phyloP scores from a whole-genome alignment of 2,329 filamentous ascomycete species.

The Talaromyces sp. region DNA sequence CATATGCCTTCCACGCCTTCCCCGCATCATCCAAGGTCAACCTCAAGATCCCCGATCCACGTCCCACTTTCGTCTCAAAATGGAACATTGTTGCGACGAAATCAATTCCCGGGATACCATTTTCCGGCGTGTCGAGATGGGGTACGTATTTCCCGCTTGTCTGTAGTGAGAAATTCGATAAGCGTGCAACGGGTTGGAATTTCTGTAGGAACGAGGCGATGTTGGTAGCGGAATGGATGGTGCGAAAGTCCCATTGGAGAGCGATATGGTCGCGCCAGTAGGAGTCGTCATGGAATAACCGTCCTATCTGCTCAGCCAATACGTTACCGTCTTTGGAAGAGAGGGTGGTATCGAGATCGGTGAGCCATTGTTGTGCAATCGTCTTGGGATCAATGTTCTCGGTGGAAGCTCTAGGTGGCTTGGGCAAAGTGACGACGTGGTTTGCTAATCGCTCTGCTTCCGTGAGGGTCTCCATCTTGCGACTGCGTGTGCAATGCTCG shows the following conservation, averaged over 20 bases:
- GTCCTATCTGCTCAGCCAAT: conserved; percentile 28
- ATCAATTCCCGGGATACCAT: conserved; percentile 19
- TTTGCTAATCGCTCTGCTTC: conserved; percentile 15
- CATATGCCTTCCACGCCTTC: conserved; percentile 36
- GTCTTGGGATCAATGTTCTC: conserved; percentile 22
- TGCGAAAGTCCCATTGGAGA: conserved; percentile 40
- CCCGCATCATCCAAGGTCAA: conserved; percentile 28
- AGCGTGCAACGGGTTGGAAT: conserved; percentile 26
- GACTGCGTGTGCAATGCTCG: not conserved
- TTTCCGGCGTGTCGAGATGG: conserved; percentile 26
- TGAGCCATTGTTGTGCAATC: conserved; percentile 35
- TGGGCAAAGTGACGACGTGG: conserved; percentile 32
- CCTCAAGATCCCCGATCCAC: conserved; percentile 36
- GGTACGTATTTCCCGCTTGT: conserved; percentile 33
- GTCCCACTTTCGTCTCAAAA: conserved; percentile 37
- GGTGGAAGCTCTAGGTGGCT: conserved; percentile 21
- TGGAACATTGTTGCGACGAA: conserved; percentile 38
- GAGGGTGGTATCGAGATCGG: conserved; percentile 27
- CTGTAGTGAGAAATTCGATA: conserved; percentile 32
- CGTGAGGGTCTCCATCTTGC: conserved; percentile 8
- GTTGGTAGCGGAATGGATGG: conserved; percentile 29
- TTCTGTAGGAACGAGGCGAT: conserved; percentile 32
- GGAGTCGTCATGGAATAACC: conserved; percentile 37
- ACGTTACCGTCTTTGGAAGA: conserved; percentile 20
- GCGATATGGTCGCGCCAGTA: conserved; percentile 43